Base-by-base conservation (phyloP, 306 rosid genomes). In the Benincasa hispida region DNA sequence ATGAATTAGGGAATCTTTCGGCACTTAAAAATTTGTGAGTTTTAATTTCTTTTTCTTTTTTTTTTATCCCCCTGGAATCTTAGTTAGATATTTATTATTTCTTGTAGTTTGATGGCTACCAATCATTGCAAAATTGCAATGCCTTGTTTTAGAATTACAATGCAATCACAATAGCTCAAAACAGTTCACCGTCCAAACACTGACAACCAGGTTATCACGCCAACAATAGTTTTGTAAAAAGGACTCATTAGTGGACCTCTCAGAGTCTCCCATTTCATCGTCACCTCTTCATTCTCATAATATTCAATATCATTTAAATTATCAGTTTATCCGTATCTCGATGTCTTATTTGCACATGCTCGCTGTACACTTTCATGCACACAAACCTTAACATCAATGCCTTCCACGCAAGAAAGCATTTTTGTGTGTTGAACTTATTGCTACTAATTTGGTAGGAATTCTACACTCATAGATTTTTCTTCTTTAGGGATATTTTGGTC, bases 11-110 rank as follows among this genome's bases (percentile, higher is more conserved):
- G 85, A 87, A 83, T 77, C 96, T 95, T 75, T 85, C 88, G 18
- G 92, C 79, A 79, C 93, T 95, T 74, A 77, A 86, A 83, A 79
- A 81, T 81, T 82, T 92, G 99, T 95, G 78, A 89, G 98, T 89
- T 79, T 57, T 79, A 66, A 66, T 35, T 19, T 63, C 30, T 2
- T 10, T 66, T 45, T 66, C 22, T 41, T n/a, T n/a, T n/a, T n/a
- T n/a, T n/a, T n/a, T n/a, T n/a, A n/a, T n/a, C n/a, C n/a, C n/a
- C 34, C 21, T 68, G n/a, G 54, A 68, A 41, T 68, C 51, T 41
- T 41, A 21, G 53, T 7, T 19, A 39, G 18, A 66, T 39, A 37
- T 37, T 66, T 67, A 39, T 67, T 67, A 50, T 32, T 37, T 82
- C 1, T 35, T 19, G 77, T 78, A 51, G 60, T 78, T 28, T 35